Evolutionary conservation across 805 yeast genomes (phyloP), one percentile per base, ranked within the genome.

Genomic region (Candida sanyiensis): DNA sequence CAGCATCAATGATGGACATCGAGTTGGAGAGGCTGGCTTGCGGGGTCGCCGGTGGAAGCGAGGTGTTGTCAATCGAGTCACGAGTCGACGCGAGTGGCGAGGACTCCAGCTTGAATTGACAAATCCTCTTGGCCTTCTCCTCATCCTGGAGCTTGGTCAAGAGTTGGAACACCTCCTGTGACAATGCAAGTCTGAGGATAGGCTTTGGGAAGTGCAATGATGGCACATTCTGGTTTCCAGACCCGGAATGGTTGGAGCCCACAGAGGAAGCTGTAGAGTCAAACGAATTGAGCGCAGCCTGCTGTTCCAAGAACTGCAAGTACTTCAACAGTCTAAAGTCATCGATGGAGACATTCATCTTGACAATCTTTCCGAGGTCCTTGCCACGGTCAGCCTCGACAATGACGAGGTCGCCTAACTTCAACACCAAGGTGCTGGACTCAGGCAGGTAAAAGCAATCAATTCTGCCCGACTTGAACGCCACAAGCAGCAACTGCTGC

Each of bases 361-460:
- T 80, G 28, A 82, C 64, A 39, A 84, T 74, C 73, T 80, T 73
- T n/a, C 81, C 93, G 48, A 84, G 61, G 58, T 84, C 94, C 50
- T 79, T 79, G 20, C 94, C 94, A 45, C 93, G 69, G 56, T 84
- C 94, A 37, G 93, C 94, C 58, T 84, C 93, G 38, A 83, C 83
- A 22, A 83, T 75, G 7, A 83, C 84, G 54, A 84, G 63, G 57
- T 84, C 93, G 43, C 75, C 71, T 38, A 72, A 65, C 49, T 70
- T 72, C 46, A 83, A 64, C 26, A 58, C 59, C 39, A 53, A 31
- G 1, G 44, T 21, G 10, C 50, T 45, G 15, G 42, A 39, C 11
- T 48, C 54, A 19, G 86, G 77, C 16, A 80, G 60, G 53, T 75
- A 77, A 52, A 83, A 86, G 7, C 85, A 86, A 58, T 87, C 96